A percentile compares a stretch with the other conserved stretches of the same genome.
Evolutionary conservation across 108 stramenopile species (phyloP).

Genomic region (Mayamaea pseudoterrestris): DNA sequence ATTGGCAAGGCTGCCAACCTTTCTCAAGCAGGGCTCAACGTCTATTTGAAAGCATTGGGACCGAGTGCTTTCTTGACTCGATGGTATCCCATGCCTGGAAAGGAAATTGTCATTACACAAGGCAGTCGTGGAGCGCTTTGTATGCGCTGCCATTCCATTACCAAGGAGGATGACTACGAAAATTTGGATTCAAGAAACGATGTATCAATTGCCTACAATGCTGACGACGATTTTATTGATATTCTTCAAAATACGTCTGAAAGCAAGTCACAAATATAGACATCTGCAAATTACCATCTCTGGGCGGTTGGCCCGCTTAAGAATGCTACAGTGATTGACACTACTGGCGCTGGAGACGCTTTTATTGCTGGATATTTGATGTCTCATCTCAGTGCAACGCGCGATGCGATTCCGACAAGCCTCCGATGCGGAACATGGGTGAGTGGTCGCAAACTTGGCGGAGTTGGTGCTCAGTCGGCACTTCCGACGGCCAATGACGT

Average conservation of each 20-base stretch:
- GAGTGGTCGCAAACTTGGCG: constrained; percentile 23
- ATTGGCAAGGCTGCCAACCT: too few species aligned
- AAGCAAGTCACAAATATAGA: too few species aligned
- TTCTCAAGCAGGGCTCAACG: too few species aligned
- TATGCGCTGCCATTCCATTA: neutral
- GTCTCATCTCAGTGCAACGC: neutral
- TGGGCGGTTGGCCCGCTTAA: constrained; percentile 14
- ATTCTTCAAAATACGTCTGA: too few species aligned
- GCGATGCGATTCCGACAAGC: neutral
- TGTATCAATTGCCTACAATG: too few species aligned
- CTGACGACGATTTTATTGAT: too few species aligned
- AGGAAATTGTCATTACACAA: constrained; percentile 17
- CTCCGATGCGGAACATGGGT: constrained; percentile 35
- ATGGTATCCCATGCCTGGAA: constrained; percentile 11
- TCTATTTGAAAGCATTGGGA: too few species aligned
- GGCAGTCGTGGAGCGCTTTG: neutral
- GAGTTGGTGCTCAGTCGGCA: constrained; percentile 22
- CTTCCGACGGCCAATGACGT: constrained; percentile 20
- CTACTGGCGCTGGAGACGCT: constrained; percentile 48
- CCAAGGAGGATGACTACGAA: neutral
- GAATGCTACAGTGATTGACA: constrained; percentile 28
- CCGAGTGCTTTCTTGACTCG: constrained; percentile 22
- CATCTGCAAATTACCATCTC: constrained; percentile 3
- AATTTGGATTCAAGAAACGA: neutral
- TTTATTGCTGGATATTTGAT: constrained; percentile 43